phyloP scores from a whole-genome alignment of 169 alveolate genomes.

The Plasmodium chabaudi region DNA sequence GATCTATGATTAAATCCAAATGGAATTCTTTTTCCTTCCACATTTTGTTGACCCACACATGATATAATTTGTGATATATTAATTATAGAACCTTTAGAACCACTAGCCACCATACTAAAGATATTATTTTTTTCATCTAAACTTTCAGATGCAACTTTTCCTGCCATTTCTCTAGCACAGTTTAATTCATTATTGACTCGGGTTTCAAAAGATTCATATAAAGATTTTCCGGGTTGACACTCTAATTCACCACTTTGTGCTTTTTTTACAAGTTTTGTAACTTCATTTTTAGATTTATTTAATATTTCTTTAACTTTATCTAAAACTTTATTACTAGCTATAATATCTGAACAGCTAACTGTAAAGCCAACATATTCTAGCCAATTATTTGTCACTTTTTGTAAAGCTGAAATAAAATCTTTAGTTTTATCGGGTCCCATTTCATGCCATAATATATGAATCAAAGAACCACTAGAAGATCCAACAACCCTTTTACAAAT shows the following conservation, averaged over 20 bases:
- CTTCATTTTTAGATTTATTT: constrained; percentile 89
- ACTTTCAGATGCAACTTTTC: constrained; percentile 93
- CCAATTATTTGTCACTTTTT: constrained; percentile 98
- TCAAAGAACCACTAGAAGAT: constrained; percentile 97
- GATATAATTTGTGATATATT: constrained; percentile 99
- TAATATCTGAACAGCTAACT: constrained; percentile 98
- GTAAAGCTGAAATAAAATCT: constrained; percentile 95
- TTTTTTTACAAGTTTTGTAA: constrained; percentile 86
- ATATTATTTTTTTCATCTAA: constrained; percentile 95
- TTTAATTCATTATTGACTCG: constrained; percentile 96
- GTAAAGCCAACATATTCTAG: constrained; percentile 97
- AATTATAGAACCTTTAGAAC: constrained; percentile 97
- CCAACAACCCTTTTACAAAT: constrained; percentile 98
- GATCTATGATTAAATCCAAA: constrained; percentile 98
- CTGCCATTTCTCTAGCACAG: constrained; percentile 95
- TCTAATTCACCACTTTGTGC: constrained; percentile 97
- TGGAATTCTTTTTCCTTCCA: constrained; percentile 99
- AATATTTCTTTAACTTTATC: constrained; percentile 92
- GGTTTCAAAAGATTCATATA: constrained; percentile 98
- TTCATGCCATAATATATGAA: constrained; percentile 98
- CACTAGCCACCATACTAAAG: constrained; percentile 98
- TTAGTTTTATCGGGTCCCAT: constrained; percentile 97
- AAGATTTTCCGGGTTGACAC: constrained; percentile 98
- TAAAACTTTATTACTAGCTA: constrained; percentile 94
- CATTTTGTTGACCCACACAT: constrained; percentile 99